These are phyloP conservation scores for Pyrenophora seminiperda DNA, from an alignment of 2,329 filamentous ascomycete species.

Conservation along the genomic window DNA sequence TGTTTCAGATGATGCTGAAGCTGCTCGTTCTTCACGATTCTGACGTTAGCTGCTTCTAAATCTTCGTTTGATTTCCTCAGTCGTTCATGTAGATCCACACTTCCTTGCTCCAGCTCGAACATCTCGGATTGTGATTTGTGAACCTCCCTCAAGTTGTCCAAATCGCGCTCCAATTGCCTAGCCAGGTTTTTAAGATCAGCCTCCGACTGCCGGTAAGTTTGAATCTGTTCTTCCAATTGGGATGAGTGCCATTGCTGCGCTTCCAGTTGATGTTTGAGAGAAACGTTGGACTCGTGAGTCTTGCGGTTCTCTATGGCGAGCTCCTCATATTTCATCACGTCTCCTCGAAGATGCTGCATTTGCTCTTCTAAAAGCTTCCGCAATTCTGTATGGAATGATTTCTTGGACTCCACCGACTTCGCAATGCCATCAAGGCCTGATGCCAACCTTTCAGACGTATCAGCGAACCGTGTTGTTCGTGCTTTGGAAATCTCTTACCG, in stretches of 20 bases:
- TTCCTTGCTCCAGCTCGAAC: conserved; percentile 12
- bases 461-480: not conserved
- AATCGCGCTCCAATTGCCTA: conserved; percentile 23
- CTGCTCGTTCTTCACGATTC: conserved; percentile 9
- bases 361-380: conserved; percentile 21
- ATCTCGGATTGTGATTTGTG: not conserved
- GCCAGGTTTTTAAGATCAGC: conserved; percentile 11
- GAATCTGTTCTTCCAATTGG: conserved; percentile 19
- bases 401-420: not conserved
- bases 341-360: conserved; percentile 18
- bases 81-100: conserved; percentile 16
- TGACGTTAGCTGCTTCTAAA: conserved; percentile 7
- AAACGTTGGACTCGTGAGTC: conserved; percentile 17
- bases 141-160: conserved; percentile 14
- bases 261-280: conserved; percentile 24
- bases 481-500: conserved; percentile 17
- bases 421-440: conserved; percentile 22
- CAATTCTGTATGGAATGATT: conserved; percentile 10
- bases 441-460: conserved; percentile 22
- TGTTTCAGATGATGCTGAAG: conserved; percentile 9
- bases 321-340: conserved; percentile 30
- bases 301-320: conserved; percentile 20
- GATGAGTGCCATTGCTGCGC: conserved; percentile 18
- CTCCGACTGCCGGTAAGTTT: conserved; percentile 16
- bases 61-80: conserved; percentile 19